Evolutionary conservation across 257 asterid genomes (phyloP), one percentile per base, ranked within the genome.

Genomic region (Osmanthus fragrans): DNA sequence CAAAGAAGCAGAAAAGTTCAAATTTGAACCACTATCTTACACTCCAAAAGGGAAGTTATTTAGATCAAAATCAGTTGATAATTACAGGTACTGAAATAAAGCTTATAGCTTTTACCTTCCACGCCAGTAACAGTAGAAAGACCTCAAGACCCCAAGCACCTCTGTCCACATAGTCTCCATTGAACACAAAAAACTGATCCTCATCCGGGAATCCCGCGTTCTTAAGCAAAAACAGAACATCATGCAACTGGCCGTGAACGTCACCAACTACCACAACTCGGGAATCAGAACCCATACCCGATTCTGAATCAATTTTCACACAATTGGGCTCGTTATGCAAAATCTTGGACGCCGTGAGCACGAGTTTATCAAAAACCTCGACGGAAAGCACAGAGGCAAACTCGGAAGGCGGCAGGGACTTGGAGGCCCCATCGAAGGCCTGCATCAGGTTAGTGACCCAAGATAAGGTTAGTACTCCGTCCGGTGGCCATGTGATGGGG

Each of bases 61-160:
- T 13, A 83, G 58, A 70, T 60, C 77, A 60, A 54, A 25, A 47
- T 36, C 21, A 34, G 40, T 21, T 6, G 33, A 79, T 13, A 58
- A 77, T 65, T 16, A 47, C 34, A 79, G 66, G 1, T 29, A 54
- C 37, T 29, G 23, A 56, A 37, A 56, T 47, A 19, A 37, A 77
- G 70, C 76, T 15, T 29, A 68, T 16, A 76, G 73, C 7, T 19
- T 82, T 79, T 82, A 95, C 99, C 99, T 93, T 96, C 98, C 99
- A 96, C 79, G 99, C 97, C 77, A 93, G 86, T 79, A 96, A 78
- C 33, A 87, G 75, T 36, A 96, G 80, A 49, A 92, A 96, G 64
- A 92, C 93, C 87, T 96, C 99, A 69, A 96, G 97, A 58, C 99
- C 99, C 99, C 99, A 93, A 64, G 98, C 99, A 60, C 98, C 99